Evolutionary conservation across 305 asterid genomes (phyloP), one percentile per base, ranked within the genome.

Genomic region (Solanum chacoense): DNA sequence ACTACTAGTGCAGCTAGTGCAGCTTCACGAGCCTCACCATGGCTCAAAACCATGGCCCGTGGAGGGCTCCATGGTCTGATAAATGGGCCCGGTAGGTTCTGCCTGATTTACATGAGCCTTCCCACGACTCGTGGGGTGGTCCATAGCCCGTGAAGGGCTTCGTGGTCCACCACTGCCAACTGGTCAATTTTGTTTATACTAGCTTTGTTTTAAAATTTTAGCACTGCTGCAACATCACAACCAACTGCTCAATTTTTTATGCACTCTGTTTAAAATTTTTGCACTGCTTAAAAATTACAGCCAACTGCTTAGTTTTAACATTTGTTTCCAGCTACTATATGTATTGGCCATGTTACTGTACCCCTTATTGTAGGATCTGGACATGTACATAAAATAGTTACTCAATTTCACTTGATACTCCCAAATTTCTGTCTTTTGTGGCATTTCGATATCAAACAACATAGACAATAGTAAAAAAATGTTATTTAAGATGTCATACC

Each of bases 1-100:
- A 0, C 10, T 55, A 18, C 1, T 55, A 1, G 65, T 0, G 4
- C 4, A 55, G 65, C 1, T 55, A 1, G 65, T 0, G 4, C 4
- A 55, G 65, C 65, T 55, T 55, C 4, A 55, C 9, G 2, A 55
- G 10, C 10, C n/a, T 55, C 4, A 18, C 65, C 4, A 55, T 18
- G 65, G 10, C 10, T 55, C 24, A 55, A 55, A 20, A 55, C 24
- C 5, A 7, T 1, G 1, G 1, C 11, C 2, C 1, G 9, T 18
- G 4, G 24, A 55, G 24, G 67, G 24, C 24, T 55, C 24, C 0
- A 18, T 55, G 10, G 67, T 55, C 67, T 50, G 8, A 50, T 50
- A 10, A n/a, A 16, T 50, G 65, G 24, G 67, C 2, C 67, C 2
- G 4, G 24, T 55, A 55, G 67, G 24, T 55, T 55, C 10, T 55